Conservation (phyloP, 257 asterid genomes). For the Solanum paucissectum region DNA sequence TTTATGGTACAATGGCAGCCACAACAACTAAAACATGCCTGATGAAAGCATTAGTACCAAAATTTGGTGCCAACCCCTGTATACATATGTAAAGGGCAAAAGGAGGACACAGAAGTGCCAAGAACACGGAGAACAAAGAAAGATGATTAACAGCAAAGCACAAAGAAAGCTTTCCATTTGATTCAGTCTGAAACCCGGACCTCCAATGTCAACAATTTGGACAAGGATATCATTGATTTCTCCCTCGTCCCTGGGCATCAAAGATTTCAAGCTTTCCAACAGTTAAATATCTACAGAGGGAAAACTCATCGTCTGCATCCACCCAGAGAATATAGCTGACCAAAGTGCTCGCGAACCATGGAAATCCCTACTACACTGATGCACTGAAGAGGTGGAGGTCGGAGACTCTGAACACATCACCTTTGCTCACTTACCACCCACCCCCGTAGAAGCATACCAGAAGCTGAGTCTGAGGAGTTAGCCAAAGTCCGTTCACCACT, state of each 20-base stretch:
- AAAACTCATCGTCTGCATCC: slow-evolving; percentile 10
- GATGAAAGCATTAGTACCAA: slow-evolving; percentile 13
- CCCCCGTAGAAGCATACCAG: background rate
- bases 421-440: slow-evolving; percentile 13
- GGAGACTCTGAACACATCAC: slow-evolving; percentile 11
- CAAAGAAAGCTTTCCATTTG: slow-evolving; percentile 7
- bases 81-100: slow-evolving; percentile 4
- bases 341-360: background rate
- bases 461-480: background rate
- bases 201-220: slow-evolving; percentile 8
- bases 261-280: slow-evolving; percentile 8
- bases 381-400: background rate
- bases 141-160: slow-evolving; percentile 13
- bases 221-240: background rate
- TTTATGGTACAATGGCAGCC: slow-evolving; percentile 13
- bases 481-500: background rate
- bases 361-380: background rate
- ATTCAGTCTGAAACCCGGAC: slow-evolving; percentile 11
- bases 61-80: slow-evolving; percentile 14
- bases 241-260: slow-evolving; percentile 12
- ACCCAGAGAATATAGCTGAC: slow-evolving; percentile 7
- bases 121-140: background rate
- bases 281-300: slow-evolving; percentile 14
- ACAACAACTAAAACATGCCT: slow-evolving; percentile 4
- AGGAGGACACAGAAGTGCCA: slow-evolving; percentile 3